Conservation (phyloP, 164 flowering plant species). For the Akebia trifoliata region DNA sequence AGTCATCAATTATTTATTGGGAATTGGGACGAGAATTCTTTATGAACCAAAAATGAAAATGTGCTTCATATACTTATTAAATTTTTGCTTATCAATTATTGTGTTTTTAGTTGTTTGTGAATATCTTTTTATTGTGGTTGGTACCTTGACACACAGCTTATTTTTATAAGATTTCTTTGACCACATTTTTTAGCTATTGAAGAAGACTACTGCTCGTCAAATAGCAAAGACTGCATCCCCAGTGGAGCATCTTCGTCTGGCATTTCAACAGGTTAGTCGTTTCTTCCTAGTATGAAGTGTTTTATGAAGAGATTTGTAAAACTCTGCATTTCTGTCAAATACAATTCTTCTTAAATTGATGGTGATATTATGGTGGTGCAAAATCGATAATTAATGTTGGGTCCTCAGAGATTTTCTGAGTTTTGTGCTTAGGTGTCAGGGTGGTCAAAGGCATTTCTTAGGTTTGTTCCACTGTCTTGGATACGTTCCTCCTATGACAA, state of each 20-base stretch:
- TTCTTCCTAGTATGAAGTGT: not conserved
- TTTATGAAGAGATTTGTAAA: not conserved
- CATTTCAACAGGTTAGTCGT: conserved; percentile 70
- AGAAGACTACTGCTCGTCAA: conserved; percentile 75
- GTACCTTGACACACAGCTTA: conserved; percentile 35
- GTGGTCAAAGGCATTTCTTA: too few species aligned
- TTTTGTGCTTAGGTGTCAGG: too few species aligned
- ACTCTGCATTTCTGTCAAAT: not conserved
- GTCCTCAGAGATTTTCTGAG: too few species aligned
- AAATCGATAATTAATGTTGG: too few species aligned
- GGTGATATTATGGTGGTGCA: too few species aligned
- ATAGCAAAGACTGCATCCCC: conserved; percentile 68
- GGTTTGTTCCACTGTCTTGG: too few species aligned
- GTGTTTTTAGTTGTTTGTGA: not conserved
- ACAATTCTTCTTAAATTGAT: not conserved
- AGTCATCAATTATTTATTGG: not conserved
- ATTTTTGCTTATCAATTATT: too few species aligned
- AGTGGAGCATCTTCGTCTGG: conserved; percentile 57
- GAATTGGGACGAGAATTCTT: not conserved
- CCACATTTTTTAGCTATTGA: conserved; percentile 64
- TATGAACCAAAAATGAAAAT: not conserved
- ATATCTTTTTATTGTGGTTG: not conserved
- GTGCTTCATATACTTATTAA: not conserved
- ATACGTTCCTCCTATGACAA: too few species aligned
- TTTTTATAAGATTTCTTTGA: conserved; percentile 28